A percentile compares a stretch with the other conserved stretches of the same genome.
These are phyloP conservation scores for Fusarium hainanense DNA, from an alignment of 2,329 filamentous ascomycete species.

Conservation along the genomic window DNA sequence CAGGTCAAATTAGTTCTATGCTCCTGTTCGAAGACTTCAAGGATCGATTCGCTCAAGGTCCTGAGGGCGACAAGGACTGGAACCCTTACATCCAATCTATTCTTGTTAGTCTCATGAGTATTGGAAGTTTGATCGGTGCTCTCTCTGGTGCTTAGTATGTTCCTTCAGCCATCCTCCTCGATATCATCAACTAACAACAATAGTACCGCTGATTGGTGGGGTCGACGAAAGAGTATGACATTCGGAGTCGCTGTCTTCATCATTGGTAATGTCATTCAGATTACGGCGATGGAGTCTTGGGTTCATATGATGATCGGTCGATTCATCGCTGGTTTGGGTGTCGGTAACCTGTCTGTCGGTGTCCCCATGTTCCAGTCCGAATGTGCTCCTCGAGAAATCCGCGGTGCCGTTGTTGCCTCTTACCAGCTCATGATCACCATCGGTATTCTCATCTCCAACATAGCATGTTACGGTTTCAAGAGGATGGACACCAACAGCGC, in stretches of 20 bases:
- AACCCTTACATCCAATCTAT: slow-evolving; percentile 59
- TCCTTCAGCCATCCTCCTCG: background rate
- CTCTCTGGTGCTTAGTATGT: slow-evolving; percentile 61
- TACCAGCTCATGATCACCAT: slow-evolving; percentile 81
- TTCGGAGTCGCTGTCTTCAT: slow-evolving; percentile 68
- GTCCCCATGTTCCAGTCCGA: slow-evolving; percentile 77
- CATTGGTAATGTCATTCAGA: slow-evolving; percentile 74
- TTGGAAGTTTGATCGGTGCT: slow-evolving; percentile 66
- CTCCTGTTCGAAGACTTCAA: slow-evolving; percentile 65
- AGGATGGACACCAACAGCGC: slow-evolving; percentile 54
- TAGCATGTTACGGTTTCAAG: slow-evolving; percentile 65
- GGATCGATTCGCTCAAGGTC: slow-evolving; percentile 63
- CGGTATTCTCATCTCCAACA: slow-evolving; percentile 70
- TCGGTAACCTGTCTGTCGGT: slow-evolving; percentile 73
- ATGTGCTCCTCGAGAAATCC: slow-evolving; percentile 69
- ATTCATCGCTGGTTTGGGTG: slow-evolving; percentile 73
- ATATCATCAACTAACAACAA: slow-evolving; percentile 8
- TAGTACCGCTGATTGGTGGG: slow-evolving; percentile 67
- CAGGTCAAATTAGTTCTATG: slow-evolving; percentile 67
- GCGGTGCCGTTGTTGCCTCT: slow-evolving; percentile 72
- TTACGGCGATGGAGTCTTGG: slow-evolving; percentile 68
- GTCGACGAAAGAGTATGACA: slow-evolving; percentile 66
- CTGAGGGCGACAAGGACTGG: slow-evolving; percentile 55
- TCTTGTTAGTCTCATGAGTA: slow-evolving; percentile 66
- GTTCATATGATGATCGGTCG: slow-evolving; percentile 74